These are phyloP conservation scores for Halophytophthora polymorphica DNA, from an alignment of 352 stramenopile genomes.

Conservation along the genomic window DNA sequence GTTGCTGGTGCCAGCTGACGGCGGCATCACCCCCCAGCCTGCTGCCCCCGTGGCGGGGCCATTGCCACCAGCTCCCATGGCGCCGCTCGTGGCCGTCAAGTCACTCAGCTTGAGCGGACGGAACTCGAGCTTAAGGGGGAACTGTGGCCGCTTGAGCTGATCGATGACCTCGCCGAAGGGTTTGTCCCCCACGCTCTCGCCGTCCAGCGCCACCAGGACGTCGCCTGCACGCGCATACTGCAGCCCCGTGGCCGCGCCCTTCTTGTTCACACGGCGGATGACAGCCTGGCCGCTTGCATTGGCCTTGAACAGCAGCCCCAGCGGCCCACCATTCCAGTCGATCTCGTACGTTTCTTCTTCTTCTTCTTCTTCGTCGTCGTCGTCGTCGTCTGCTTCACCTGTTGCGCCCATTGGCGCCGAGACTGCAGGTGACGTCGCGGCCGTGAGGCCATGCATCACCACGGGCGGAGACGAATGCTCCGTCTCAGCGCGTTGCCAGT, in stretches of 20 bases:
- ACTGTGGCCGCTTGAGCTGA: conserved; percentile 50
- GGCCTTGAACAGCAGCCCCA: conserved; percentile 74
- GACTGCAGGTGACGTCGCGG: not conserved
- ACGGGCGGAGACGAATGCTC: no score
- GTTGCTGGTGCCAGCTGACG: conserved; percentile 12
- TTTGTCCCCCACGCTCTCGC: conserved; percentile 38
- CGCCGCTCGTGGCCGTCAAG: conserved; percentile 12
- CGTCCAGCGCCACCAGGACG: conserved; percentile 70
- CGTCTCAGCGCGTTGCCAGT: not conserved
- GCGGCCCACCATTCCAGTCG: conserved; percentile 58
- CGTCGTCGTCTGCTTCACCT: conserved; percentile 13
- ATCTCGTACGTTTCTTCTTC: conserved; percentile 73
- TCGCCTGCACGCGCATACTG: conserved; percentile 70
- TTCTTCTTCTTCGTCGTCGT: conserved; percentile 52
- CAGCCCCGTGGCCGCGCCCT: conserved; percentile 51
- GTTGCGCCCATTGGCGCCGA: no score
- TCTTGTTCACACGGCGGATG: conserved; percentile 77
- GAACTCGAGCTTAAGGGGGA: conserved; percentile 72
- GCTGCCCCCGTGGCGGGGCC: no score
- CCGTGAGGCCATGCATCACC: not conserved
- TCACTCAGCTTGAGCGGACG: conserved; percentile 50
- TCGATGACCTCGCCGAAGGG: conserved; percentile 71
- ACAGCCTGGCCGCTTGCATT: conserved; percentile 45
- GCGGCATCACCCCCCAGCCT: not conserved
- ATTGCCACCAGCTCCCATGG: conserved; percentile 14